phyloP scores from a whole-genome alignment of 73 alveolate species.

The Stentor coeruleus region DNA sequence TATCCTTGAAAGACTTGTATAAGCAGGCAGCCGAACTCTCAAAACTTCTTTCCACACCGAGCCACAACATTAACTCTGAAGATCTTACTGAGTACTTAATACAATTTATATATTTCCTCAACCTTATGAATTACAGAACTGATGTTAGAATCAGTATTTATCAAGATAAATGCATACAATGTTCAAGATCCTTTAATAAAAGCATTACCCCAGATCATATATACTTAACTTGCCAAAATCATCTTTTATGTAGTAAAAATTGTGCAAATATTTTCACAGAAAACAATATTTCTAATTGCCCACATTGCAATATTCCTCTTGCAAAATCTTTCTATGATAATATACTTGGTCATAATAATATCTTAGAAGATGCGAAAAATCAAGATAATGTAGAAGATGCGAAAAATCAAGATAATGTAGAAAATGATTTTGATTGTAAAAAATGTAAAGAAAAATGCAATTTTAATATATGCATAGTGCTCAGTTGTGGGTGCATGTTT shows the following conservation, averaged over 20 bases:
- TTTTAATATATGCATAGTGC: neutral
- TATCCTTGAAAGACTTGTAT: too few relatives aligned
- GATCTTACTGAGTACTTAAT: neutral
- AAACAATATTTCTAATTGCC: neutral
- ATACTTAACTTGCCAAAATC: neutral
- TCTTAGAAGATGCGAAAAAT: too few relatives aligned
- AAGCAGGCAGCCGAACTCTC: too few relatives aligned
- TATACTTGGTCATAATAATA: neutral
- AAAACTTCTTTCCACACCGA: neutral
- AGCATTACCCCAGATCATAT: neutral
- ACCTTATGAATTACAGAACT: neutral
- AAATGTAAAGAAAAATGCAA: neutral
- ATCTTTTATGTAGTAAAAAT: neutral
- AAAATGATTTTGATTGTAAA: neutral
- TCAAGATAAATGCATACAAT: neutral
- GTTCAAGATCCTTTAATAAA: neutral
- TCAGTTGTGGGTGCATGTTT: neutral
- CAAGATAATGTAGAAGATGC: neutral
- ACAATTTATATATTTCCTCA: neutral
- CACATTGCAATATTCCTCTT: neutral
- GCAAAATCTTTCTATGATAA: neutral
- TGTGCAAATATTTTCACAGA: constrained; percentile 3
- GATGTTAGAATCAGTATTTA: neutral
- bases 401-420: neutral
- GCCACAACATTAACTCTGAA: neutral